These are phyloP conservation scores for Extremus antarcticus DNA, from an alignment of 495 filamentous ascomycete species.

Conservation along the genomic window DNA sequence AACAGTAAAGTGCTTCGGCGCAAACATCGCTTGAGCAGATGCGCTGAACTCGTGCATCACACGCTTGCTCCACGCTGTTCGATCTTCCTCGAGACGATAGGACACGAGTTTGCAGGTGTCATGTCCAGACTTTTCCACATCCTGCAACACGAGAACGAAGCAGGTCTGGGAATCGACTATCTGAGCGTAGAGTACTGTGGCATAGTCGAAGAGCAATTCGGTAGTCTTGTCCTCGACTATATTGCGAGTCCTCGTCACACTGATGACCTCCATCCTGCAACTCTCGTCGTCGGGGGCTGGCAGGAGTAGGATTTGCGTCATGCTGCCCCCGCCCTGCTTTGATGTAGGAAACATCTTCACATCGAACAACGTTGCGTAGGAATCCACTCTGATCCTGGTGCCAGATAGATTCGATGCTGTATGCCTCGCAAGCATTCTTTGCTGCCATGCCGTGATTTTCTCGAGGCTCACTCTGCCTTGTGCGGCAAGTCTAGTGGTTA, in stretches of 20 bases:
- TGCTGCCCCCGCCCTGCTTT: not conserved
- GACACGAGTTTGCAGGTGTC: not conserved
- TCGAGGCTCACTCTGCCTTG: not conserved
- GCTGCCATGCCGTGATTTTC: constrained; percentile 11
- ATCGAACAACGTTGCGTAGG: not conserved
- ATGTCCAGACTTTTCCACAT: not conserved
- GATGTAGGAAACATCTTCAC: not conserved
- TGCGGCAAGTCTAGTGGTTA: not conserved
- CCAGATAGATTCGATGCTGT: not conserved
- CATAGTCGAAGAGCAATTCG: not conserved
- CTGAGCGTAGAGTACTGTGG: not conserved
- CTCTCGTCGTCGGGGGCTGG: not conserved
- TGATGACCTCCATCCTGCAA: not conserved
- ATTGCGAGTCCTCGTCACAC: not conserved
- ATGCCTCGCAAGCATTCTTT: constrained; percentile 2
- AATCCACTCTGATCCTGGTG: not conserved
- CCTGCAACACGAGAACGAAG: not conserved
- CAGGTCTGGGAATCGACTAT: not conserved
- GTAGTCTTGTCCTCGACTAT: not conserved
- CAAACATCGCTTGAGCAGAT: constrained; percentile 18
- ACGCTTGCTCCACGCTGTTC: not conserved
- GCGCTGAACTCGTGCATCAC: constrained; percentile 16
- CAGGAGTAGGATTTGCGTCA: not conserved
- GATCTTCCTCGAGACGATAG: not conserved
- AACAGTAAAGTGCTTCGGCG: constrained; percentile 23